A percentile compares a stretch with the other conserved stretches of the same genome.
Evolutionary conservation across 2,329 filamentous ascomycete genomes (phyloP).

Genomic region (Hymenoscyphus salicellus): DNA sequence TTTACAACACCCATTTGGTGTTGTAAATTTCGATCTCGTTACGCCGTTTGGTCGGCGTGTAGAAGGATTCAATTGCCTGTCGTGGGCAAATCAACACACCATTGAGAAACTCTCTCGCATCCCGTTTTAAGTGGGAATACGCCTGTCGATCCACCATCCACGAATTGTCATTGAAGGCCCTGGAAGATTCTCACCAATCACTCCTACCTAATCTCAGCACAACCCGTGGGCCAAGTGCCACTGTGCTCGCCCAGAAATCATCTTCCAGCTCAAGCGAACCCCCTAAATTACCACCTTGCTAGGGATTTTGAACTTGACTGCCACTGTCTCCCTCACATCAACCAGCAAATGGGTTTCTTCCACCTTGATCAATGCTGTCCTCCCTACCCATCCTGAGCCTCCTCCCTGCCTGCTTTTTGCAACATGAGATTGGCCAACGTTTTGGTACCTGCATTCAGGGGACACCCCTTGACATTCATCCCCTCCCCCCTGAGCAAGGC

Average conservation of each 20-base stretch:
- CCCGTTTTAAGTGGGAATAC: background rate
- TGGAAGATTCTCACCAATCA: background rate
- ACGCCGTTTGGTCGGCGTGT: background rate
- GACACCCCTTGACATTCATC: background rate
- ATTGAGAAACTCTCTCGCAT: background rate
- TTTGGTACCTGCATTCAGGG: slow-evolving; percentile 12
- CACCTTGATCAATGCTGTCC: background rate
- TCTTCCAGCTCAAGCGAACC: slow-evolving; percentile 13
- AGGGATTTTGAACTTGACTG: background rate
- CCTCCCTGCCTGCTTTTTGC: background rate
- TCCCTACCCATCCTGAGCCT: background rate
- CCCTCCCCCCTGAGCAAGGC: background rate
- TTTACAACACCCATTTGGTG: background rate
- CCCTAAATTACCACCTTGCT: slow-evolving; percentile 14
- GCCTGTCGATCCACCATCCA: background rate
- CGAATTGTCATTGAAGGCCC: background rate
- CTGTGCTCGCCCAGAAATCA: background rate
- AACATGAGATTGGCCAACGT: background rate
- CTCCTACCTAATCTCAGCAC: background rate
- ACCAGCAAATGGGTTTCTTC: background rate
- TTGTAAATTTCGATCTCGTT: background rate
- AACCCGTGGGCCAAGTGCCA: background rate
- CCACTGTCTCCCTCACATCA: background rate
- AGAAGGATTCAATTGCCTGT: slow-evolving; percentile 2
- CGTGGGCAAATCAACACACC: background rate